These are phyloP conservation scores for Haplosporangium sp. DNA, from an alignment of 371 early-diverging fungal species.

Conservation along the genomic window DNA sequence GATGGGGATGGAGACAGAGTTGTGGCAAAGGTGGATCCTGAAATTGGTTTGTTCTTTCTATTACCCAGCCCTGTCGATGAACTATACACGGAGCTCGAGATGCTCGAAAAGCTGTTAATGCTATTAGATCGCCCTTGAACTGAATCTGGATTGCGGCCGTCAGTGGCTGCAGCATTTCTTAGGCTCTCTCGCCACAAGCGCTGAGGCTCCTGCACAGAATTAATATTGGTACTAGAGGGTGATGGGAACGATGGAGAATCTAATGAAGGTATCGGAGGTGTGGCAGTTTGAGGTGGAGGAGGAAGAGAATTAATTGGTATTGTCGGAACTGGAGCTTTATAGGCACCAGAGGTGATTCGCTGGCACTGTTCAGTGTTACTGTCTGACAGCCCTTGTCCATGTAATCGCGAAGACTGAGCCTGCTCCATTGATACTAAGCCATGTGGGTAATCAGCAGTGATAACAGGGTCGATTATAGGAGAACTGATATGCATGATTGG, in stretches of 20 bases:
- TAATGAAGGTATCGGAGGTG: neutral
- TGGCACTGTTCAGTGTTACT: conserved; percentile 4
- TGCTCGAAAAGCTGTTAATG: conserved; percentile 13
- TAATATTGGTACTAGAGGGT: conserved; percentile 3
- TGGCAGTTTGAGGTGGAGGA: conserved; percentile 4
- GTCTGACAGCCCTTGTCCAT: neutral
- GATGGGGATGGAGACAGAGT: conserved; percentile 34
- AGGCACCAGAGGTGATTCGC: conserved; percentile 24
- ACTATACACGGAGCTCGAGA: conserved; percentile 10
- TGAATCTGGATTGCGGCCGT: conserved; percentile 20
- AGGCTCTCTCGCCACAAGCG: conserved; percentile 34
- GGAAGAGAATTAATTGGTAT: conserved; percentile 16
- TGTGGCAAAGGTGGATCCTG: conserved; percentile 37
- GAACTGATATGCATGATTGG: conserved; percentile 26
- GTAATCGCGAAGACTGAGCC: neutral
- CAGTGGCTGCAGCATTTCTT: conserved; percentile 38
- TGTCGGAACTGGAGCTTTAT: conserved; percentile 39
- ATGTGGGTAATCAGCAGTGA: neutral
- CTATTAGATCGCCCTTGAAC: conserved; percentile 19
- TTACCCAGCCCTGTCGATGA: conserved; percentile 9
- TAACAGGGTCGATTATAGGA: conserved; percentile 28
- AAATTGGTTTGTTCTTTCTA: conserved; percentile 21
- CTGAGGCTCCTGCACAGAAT: conserved; percentile 22
- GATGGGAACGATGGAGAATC: conserved; percentile 18
- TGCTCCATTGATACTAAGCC: conserved; percentile 4